Percentiles rank a stretch among this genome's conserved stretches.
phyloP scores from a whole-genome alignment of 495 filamentous ascomycete species.

The Daldinia grandis region DNA sequence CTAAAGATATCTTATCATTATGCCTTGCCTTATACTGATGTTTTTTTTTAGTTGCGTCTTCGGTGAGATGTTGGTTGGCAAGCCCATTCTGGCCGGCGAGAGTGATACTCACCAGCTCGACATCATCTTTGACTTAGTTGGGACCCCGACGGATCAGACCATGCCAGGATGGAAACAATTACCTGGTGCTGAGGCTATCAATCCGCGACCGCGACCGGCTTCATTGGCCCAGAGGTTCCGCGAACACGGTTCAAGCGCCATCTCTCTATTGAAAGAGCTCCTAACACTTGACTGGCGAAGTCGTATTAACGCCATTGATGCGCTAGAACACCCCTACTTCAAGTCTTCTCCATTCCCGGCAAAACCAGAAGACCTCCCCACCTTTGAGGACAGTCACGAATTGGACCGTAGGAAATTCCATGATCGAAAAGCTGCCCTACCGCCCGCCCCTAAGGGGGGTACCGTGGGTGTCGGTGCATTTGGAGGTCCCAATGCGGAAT shows the following conservation, averaged over 20 bases:
- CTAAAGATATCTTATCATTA: background rate
- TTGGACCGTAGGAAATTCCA: slow-evolving; percentile 90
- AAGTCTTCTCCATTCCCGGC: slow-evolving; percentile 78
- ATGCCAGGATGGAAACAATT: slow-evolving; percentile 92
- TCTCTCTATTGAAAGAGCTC: slow-evolving; percentile 82
- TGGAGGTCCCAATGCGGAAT: slow-evolving; percentile 60
- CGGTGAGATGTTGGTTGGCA: slow-evolving; percentile 95
- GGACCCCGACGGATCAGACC: slow-evolving; percentile 85
- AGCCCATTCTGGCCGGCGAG: slow-evolving; percentile 88
- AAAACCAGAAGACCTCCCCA: slow-evolving; percentile 80
- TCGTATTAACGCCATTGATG: slow-evolving; percentile 93
- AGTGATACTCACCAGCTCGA: slow-evolving; percentile 90
- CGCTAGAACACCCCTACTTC: slow-evolving; percentile 93
- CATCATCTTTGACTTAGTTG: slow-evolving; percentile 92
- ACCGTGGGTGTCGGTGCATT: slow-evolving; percentile 80
- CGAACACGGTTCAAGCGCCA: slow-evolving; percentile 71
- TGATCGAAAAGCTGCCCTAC: slow-evolving; percentile 76
- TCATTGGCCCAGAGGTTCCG: slow-evolving; percentile 77
- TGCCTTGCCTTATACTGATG: slow-evolving; percentile 45
- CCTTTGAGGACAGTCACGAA: slow-evolving; percentile 94
- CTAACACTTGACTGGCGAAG: slow-evolving; percentile 87
- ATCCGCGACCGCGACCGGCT: slow-evolving; percentile 68
- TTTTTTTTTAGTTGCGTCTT: slow-evolving; percentile 79
- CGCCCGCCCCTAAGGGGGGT: slow-evolving; percentile 89
- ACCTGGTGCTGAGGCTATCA: slow-evolving; percentile 80